Evolutionary conservation across 2,329 filamentous ascomycete species (phyloP), one percentile per base, ranked within the genome.

Genomic region (Incumbomyces lentus): DNA sequence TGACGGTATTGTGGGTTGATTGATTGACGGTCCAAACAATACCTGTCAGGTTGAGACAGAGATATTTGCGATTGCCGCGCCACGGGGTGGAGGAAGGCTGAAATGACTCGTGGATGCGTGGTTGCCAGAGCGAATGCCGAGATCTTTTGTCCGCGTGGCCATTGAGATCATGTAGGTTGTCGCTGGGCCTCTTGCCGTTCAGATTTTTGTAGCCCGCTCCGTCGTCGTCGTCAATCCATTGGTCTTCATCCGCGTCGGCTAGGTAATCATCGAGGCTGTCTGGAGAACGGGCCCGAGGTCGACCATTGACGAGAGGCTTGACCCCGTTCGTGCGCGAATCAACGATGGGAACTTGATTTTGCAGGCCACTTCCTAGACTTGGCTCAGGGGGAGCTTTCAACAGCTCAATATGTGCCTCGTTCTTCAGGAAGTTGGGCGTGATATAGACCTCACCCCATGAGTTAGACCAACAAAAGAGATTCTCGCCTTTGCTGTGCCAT

Each of bases 21-120:
- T 98, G 92, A 56, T 95, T 86, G 14, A 98, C 86, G 0, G 90
- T 96, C 87, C 92, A 98, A 7, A 95, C 86, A 59, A 93, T 92
- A 1, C 93, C 92, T 44, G 89, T 86, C 49, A 98, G 70, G 61
- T 96, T 96, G 34, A 96, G 76, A 60, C 87, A 95, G 1, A 98
- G 75, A 61, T 98, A 95, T 60, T 90, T 86, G 52, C 92, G 76
- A 63, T 95, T 92, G 1, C 92, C 92, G 52, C 87, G 80, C 93
- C 92, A 98, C 0, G 90, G 90, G 0, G 92, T 98, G 45, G 88
- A 89, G 1, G 92, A 90, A 0, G 90, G 86, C 62, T 98, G 93
- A 62, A 98, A 94, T 1, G 90, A 69, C 44, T 83, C 79, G 57
- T 98, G 93, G 31, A 84, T 76, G 56, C 80, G 75, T 1, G 88